Evolutionary conservation across 2,329 filamentous ascomycete genomes (phyloP), one percentile per base, ranked within the genome.

Genomic region (Diplocarpon rosae): DNA sequence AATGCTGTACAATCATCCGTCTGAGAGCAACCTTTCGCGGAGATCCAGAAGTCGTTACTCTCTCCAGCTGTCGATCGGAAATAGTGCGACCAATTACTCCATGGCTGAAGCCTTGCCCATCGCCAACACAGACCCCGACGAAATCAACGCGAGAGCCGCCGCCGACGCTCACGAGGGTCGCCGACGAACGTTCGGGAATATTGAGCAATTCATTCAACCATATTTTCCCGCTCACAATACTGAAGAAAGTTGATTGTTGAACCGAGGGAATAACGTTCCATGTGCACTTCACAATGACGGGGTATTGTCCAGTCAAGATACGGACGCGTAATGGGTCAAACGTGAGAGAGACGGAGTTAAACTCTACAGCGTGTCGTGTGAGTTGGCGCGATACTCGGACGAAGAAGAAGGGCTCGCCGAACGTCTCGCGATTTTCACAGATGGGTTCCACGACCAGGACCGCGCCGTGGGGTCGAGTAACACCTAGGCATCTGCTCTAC

Each of bases 261-360:
- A 72, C 62, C 0, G 55, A 52, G 10, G 55, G 50, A 15, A 63
- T 61, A 8, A 63, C 53, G 13, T 62, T 48, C 68, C 69, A 70
- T 52, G 66, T 63, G 56, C 78, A 70, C 54, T 71, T 65, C n/a
- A 74, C 70, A n/a, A 67, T 63, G 44, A 83, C 65, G 1, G 78
- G 77, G 60, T 83, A 80, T 57, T 83, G 78, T 58, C 83, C 79
- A 1, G 73, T 73, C 20, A 83, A 65, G 14, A 80, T 65, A 48
- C 59, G 69, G 24, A 75, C 76, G 50, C 78, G 64, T 2, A 66
- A 38, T 56, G 78, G 71, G 12, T 81, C 60, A 63, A 83, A 84
- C 53, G 66, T 67, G 36, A 56, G 54, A 36, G 72, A 69, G 11
- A 70, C 72, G 58, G 83, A 83, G 54, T 64, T 65, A 58, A 73